A percentile compares a stretch with the other conserved stretches of the same genome.
Conservation (phyloP, 768 basidiomycete genomes). For the Tephrocybe rancida region DNA sequence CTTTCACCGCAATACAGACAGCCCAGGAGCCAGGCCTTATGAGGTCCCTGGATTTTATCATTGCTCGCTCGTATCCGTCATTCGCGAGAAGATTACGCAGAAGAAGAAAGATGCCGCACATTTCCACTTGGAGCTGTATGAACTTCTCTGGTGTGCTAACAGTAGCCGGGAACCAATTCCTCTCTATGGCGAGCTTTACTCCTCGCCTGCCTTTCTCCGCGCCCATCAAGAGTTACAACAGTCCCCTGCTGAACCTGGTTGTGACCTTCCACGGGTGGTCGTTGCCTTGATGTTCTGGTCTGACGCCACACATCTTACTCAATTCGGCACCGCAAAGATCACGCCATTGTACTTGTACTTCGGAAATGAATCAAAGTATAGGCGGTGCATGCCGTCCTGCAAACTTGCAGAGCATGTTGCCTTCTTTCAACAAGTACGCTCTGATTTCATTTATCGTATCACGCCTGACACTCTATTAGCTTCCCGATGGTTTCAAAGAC, state of each 20-base stretch:
- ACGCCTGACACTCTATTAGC: not conserved
- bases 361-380: too few relatives aligned
- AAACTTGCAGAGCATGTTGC: too few relatives aligned
- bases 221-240: not conserved
- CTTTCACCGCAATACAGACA: too few relatives aligned
- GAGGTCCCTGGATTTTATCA: too few relatives aligned
- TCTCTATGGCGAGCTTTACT: not conserved
- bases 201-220: not conserved
- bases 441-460: not conserved
- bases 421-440: slow-evolving; percentile 8
- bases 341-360: slow-evolving; percentile 25
- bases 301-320: slow-evolving; percentile 29
- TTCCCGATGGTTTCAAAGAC: slow-evolving; percentile 3
- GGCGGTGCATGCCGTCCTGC: too few relatives aligned
- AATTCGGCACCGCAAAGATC: not conserved
- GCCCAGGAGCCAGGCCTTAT: too few relatives aligned
- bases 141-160: not conserved
- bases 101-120: not conserved
- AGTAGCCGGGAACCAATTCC: not conserved
- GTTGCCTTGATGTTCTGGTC: slow-evolving; percentile 26
- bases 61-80: too few relatives aligned
- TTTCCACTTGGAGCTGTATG: not conserved
- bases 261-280: slow-evolving; percentile 11
- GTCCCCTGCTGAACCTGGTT: not conserved
- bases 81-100: too few relatives aligned